These are phyloP conservation scores for Sphagnum fallax DNA, from an alignment of 228 moss, liverwort and hornwort genomes.

Conservation along the genomic window DNA sequence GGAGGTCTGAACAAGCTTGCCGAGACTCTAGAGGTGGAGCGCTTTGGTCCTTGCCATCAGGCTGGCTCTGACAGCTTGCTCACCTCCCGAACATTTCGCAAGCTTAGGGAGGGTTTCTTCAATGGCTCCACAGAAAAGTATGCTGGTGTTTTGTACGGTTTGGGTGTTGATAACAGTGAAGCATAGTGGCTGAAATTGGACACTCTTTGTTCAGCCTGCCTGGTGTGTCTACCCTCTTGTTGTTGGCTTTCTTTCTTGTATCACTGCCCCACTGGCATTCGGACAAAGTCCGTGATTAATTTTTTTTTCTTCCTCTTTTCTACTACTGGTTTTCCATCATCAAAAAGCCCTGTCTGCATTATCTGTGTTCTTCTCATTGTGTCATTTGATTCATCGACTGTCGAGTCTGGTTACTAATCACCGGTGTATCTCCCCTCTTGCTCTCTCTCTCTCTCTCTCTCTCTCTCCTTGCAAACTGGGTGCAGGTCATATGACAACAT, in stretches of 20 bases:
- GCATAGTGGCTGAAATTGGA: constrained; percentile 42
- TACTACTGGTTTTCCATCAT: constrained; percentile 61
- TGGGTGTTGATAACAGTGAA: constrained; percentile 97
- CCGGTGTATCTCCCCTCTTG: too few relatives aligned
- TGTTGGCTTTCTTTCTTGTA: constrained; percentile 62
- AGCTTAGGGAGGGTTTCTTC: constrained; percentile 94
- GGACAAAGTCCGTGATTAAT: constrained; percentile 97
- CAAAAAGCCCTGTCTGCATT: constrained; percentile 52
- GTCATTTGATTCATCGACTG: too few relatives aligned
- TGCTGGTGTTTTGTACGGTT: constrained; percentile 98
- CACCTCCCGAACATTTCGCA: constrained; percentile 89
- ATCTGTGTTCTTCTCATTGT: background rate
- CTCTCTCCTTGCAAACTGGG: too few relatives aligned
- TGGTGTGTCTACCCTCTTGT: constrained; percentile 7
- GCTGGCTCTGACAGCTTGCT: constrained; percentile 97
- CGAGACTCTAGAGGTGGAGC: constrained; percentile 86
- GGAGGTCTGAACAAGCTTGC: constrained; percentile 96
- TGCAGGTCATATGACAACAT: too few relatives aligned
- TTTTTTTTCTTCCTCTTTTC: constrained; percentile 16
- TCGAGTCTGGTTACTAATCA: too few relatives aligned
- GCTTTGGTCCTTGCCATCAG: constrained; percentile 97
- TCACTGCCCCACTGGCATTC: constrained; percentile 66
- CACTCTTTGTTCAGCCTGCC: constrained; percentile 15
- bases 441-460: too few relatives aligned
- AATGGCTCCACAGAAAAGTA: constrained; percentile 98